These are phyloP conservation scores for Clonostachys sp. DNA, from an alignment of 2,329 filamentous ascomycete species.

Conservation along the genomic window DNA sequence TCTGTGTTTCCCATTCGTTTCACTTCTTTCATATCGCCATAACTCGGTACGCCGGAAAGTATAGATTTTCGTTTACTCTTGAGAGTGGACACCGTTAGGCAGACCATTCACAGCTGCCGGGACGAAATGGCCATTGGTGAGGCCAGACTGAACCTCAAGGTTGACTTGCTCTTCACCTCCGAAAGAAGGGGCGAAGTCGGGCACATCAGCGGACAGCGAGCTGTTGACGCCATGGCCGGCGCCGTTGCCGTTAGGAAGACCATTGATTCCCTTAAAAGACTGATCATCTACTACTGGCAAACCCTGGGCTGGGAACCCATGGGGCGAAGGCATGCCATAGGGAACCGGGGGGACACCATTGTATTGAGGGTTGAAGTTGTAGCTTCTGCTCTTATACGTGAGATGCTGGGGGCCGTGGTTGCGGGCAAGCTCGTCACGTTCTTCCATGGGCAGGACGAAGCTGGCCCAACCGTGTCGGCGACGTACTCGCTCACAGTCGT, in stretches of 20 bases:
- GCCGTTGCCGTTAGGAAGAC: slow-evolving; percentile 3
- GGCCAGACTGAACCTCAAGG: neutral
- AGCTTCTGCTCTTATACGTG: slow-evolving; percentile 26
- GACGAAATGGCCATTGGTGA: slow-evolving; percentile 12
- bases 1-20: too few species aligned
- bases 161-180: neutral
- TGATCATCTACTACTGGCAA: neutral
- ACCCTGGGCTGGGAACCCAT: slow-evolving; percentile 16
- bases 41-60: too few species aligned
- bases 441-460: slow-evolving; percentile 69
- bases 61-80: neutral
- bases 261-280: neutral
- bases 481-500: slow-evolving; percentile 72
- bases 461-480: slow-evolving; percentile 71
- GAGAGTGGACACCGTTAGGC: slow-evolving; percentile 2
- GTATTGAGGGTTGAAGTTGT: slow-evolving; percentile 17
- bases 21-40: too few species aligned
- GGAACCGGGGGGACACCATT: slow-evolving; percentile 17
- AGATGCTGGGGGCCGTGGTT: slow-evolving; percentile 58
- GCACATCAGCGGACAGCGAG: slow-evolving; percentile 12
- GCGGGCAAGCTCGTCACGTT: slow-evolving; percentile 69
- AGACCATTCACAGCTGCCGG: slow-evolving; percentile 1
- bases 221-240: slow-evolving; percentile 1
- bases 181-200: slow-evolving; percentile 8
- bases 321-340: slow-evolving; percentile 20